Evolutionary conservation across 345 rosid species (phyloP).

Genomic region (Chamaenerion angustifolium): DNA sequence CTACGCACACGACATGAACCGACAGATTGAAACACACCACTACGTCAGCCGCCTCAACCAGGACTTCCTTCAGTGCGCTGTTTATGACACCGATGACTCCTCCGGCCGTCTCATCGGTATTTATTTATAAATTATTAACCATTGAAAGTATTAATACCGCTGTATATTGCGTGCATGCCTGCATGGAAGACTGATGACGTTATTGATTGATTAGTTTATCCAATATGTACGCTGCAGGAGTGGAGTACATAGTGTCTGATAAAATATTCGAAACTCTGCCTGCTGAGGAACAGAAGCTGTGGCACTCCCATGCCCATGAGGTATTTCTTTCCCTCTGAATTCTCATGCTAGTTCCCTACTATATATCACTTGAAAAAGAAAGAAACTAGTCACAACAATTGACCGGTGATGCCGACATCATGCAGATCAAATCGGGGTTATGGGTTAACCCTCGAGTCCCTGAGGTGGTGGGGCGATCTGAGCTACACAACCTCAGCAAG

Average conservation of each 20-base stretch:
- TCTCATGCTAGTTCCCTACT: too few species aligned
- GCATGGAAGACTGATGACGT: too few species aligned
- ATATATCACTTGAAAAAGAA: too few species aligned
- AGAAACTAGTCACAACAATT: too few species aligned
- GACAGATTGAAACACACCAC: constrained; percentile 72
- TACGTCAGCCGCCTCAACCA: constrained; percentile 46
- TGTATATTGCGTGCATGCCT: too few species aligned
- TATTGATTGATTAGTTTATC: too few species aligned
- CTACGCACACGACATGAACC: constrained; percentile 60
- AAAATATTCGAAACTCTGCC: constrained; percentile 43
- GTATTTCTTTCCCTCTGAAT: constrained; percentile 9
- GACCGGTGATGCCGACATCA: too few species aligned
- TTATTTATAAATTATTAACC: too few species aligned
- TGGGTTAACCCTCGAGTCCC: constrained; percentile 62
- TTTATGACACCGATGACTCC: constrained; percentile 43
- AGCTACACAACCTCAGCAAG: constrained; percentile 46
- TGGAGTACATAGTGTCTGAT: constrained; percentile 61
- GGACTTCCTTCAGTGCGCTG: constrained; percentile 79
- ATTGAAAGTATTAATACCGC: too few species aligned
- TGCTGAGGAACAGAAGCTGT: constrained; percentile 59
- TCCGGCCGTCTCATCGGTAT: constrained; percentile 55
- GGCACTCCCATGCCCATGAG: constrained; percentile 92
- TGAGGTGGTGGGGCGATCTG: constrained; percentile 40
- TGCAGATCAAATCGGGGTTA: constrained; percentile 31
- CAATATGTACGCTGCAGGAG: constrained; percentile 20